Percentiles rank a stretch among this genome's conserved stretches.
Evolutionary conservation across 768 basidiomycete species (phyloP).

Genomic region (Lyophyllum decastes): DNA sequence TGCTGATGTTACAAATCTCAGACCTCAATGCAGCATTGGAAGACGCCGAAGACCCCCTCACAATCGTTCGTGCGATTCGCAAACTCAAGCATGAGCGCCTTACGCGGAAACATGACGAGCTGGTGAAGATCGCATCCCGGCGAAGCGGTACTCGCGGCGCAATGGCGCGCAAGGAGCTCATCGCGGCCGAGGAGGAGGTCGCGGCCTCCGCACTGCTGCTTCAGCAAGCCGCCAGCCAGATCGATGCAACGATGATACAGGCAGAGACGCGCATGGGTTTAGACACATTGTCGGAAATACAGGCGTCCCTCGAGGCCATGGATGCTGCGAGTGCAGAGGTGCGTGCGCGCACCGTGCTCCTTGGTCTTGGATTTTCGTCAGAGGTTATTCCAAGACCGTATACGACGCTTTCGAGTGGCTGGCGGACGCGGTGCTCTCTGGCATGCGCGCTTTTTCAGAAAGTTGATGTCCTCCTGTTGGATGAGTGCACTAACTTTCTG

Average conservation of each 20-base stretch:
- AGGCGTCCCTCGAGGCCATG: constrained; percentile 26
- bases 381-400: constrained; percentile 39
- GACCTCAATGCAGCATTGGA: constrained; percentile 24
- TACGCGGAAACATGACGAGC: constrained; percentile 30
- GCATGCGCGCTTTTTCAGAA: constrained; percentile 59
- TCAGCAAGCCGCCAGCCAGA: constrained; percentile 22
- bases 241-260: constrained; percentile 20
- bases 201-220: constrained; percentile 27
- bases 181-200: constrained; percentile 44
- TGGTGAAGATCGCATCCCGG: constrained; percentile 48
- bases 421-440: constrained; percentile 61
- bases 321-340: constrained; percentile 40
- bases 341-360: constrained; percentile 53
- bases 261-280: constrained; percentile 23
- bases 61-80: constrained; percentile 25
- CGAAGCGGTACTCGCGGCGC: constrained; percentile 59
- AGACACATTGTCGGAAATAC: constrained; percentile 27
- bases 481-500: constrained; percentile 57
- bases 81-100: constrained; percentile 27
- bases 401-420: constrained; percentile 59
- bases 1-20: neutral
- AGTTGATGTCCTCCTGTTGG: constrained; percentile 58
- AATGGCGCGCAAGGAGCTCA: constrained; percentile 53
- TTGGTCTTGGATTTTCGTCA: constrained; percentile 59
- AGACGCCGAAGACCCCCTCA: constrained; percentile 25